phyloP scores from a whole-genome alignment of 495 filamentous ascomycete species.

The Choiromyces venosus region DNA sequence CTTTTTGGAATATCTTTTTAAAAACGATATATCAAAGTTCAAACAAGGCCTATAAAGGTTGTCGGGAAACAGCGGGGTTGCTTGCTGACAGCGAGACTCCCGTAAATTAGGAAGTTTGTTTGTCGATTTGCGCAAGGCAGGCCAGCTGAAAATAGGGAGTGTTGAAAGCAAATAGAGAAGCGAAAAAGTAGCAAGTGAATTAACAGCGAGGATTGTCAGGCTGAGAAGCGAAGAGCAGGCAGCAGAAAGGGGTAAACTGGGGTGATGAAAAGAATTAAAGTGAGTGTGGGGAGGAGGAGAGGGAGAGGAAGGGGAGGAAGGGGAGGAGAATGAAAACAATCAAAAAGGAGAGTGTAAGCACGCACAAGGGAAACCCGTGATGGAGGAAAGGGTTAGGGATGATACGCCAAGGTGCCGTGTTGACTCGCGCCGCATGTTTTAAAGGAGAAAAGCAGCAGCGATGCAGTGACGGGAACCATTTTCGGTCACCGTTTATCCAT shows the following conservation, averaged over 20 bases:
- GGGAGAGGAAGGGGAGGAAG: background rate
- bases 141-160: slow-evolving; percentile 28
- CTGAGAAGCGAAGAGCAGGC: slow-evolving; percentile 27
- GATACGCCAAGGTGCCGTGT: slow-evolving; percentile 9
- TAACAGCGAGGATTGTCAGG: slow-evolving; percentile 10
- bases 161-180: slow-evolving; percentile 29
- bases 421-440: slow-evolving; percentile 6
- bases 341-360: slow-evolving; percentile 1
- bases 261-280: slow-evolving; percentile 4
- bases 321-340: slow-evolving; percentile 15
- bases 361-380: background rate
- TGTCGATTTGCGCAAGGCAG: slow-evolving; percentile 29
- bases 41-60: background rate
- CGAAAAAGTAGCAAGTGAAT: slow-evolving; percentile 25
- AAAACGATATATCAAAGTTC: background rate
- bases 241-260: slow-evolving; percentile 12
- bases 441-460: slow-evolving; percentile 6
- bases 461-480: slow-evolving; percentile 19
- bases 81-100: slow-evolving; percentile 7
- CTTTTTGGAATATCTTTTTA: slow-evolving; percentile 3
- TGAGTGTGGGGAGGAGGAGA: slow-evolving; percentile 4
- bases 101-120: slow-evolving; percentile 14
- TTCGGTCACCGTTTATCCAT: background rate
- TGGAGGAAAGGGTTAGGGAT: slow-evolving; percentile 31
- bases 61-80: slow-evolving; percentile 9